Percentiles rank a stretch among this genome's conserved stretches.
These are phyloP conservation scores for Nasturtium officinale DNA, from an alignment of 345 rosid genomes.

Conservation along the genomic window DNA sequence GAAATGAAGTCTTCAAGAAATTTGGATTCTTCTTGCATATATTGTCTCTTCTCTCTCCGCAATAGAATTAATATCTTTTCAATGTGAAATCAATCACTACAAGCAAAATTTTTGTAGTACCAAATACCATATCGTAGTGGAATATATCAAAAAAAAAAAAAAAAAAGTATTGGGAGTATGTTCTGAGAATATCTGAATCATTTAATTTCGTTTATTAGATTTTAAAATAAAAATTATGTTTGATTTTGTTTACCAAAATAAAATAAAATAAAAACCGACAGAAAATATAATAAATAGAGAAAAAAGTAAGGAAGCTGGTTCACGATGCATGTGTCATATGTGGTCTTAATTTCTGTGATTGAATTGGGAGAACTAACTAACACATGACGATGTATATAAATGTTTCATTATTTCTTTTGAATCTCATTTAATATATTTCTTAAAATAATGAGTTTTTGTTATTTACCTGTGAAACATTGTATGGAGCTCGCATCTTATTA, in stretches of 20 bases:
- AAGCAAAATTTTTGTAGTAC: neutral
- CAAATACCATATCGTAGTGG: neutral
- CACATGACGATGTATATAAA: slow-evolving; percentile 40
- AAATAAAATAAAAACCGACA: no score
- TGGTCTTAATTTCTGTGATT: slow-evolving; percentile 21
- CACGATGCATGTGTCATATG: slow-evolving; percentile 43
- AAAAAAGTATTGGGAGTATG: slow-evolving; percentile 21
- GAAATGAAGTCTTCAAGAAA: slow-evolving; percentile 63
- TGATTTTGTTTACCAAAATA: no score
- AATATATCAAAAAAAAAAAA: no score
- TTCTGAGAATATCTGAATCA: neutral
- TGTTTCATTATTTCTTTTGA: slow-evolving; percentile 7
- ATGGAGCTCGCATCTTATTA: slow-evolving; percentile 41
- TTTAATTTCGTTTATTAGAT: neutral
- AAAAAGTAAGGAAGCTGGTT: slow-evolving; percentile 23
- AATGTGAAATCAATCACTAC: slow-evolving; percentile 39
- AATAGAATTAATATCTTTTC: slow-evolving; percentile 51
- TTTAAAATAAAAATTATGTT: slow-evolving; percentile 4
- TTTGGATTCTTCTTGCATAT: slow-evolving; percentile 61
- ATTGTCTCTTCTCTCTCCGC: slow-evolving; percentile 56
- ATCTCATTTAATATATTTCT: neutral
- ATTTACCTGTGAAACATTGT: slow-evolving; percentile 24
- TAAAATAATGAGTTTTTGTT: slow-evolving; percentile 11
- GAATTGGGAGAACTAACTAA: slow-evolving; percentile 41
- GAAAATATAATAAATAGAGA: slow-evolving; percentile 1